Base-by-base conservation (phyloP, 257 asterid species). In the Eucommia ulmoides region DNA sequence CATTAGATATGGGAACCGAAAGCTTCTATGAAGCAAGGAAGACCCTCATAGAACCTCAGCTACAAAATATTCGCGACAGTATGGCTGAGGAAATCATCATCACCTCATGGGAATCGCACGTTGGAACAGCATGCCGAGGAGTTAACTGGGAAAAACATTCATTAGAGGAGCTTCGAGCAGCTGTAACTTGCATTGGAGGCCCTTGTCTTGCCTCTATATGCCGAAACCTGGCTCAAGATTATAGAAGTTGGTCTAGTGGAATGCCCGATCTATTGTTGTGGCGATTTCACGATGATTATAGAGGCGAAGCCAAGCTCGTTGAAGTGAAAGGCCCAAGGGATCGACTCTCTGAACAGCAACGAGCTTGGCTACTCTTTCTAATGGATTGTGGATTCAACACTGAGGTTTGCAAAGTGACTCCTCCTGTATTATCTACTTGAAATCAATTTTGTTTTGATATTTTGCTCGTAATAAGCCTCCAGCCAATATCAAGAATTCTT, bases 241-340 rank as follows among this genome's bases (percentile, higher is more conserved):
- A 85, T 60, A 71, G 84, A 14, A 89, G 93, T 72, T 89, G 98
- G 98, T 76, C 98, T 14, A 82, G 93, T 65, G 98, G 98, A 19
- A 89, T 89, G 98, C 98, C 98, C 2, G 94, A 89, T 64, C 64
- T 89, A 42, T 63, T 89, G 58, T 74, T 89, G 8, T 89, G 98
- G 98, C 94, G 98, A 20, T 79, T 89, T 54, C 76, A 68, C 7
- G 81, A 72, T 49, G 54, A 76, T 70, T 77, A 76, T 65, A 68
- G 66, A 41, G 98, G 98, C 23, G 96, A 89, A 58, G 94, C 96
- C 11, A 89, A 89, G 76, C 93, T 89, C 20, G 98, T 85, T 2
- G 98, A 89, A 65, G 98, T 89, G 3, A 89, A 89, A 71, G 98
- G 98, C 29, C 94, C 98, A 3, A 73, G 75, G 50, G 98, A 89